Evolutionary conservation across 1,284 basidiomycete species (phyloP).

Genomic region (Ceratobasidium sp.): DNA sequence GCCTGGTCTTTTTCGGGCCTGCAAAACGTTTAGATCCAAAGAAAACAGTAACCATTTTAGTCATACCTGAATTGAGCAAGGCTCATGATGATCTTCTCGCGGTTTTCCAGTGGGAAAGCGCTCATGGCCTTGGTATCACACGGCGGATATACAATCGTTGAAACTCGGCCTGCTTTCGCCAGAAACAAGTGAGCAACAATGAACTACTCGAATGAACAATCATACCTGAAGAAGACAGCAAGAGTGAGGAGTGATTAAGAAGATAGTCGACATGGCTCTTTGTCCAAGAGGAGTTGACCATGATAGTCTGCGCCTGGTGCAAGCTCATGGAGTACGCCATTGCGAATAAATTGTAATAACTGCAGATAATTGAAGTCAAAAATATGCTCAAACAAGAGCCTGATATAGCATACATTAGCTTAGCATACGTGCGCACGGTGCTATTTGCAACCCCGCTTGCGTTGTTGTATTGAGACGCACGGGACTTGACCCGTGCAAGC

Average conservation of each 20-base stretch:
- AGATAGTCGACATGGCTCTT: constrained; percentile 77
- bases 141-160: constrained; percentile 83
- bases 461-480: constrained; percentile 76
- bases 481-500: constrained; percentile 80
- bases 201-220: not conserved
- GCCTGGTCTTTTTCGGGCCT: constrained; percentile 96
- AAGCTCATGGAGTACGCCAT: constrained; percentile 83
- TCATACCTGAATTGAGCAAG: constrained; percentile 89
- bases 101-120: constrained; percentile 67
- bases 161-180: constrained; percentile 9
- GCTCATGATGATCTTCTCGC: constrained; percentile 79
- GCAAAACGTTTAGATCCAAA: constrained; percentile 5
- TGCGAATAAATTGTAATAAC: constrained; percentile 93
- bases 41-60: not conserved
- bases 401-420: constrained; percentile 71
- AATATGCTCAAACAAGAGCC: constrained; percentile 18
- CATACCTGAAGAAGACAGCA: constrained; percentile 11
- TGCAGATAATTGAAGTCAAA: constrained; percentile 52
- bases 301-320: constrained; percentile 72
- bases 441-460: constrained; percentile 69
- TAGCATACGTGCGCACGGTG: constrained; percentile 67
- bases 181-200: not conserved
- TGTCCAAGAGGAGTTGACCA: constrained; percentile 98
- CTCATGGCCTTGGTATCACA: constrained; percentile 86
- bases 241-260: constrained; percentile 54